Evolutionary conservation across 2,329 filamentous ascomycete species (phyloP), one percentile per base, ranked within the genome.

Genomic region (Aspergillus eucalypticola): DNA sequence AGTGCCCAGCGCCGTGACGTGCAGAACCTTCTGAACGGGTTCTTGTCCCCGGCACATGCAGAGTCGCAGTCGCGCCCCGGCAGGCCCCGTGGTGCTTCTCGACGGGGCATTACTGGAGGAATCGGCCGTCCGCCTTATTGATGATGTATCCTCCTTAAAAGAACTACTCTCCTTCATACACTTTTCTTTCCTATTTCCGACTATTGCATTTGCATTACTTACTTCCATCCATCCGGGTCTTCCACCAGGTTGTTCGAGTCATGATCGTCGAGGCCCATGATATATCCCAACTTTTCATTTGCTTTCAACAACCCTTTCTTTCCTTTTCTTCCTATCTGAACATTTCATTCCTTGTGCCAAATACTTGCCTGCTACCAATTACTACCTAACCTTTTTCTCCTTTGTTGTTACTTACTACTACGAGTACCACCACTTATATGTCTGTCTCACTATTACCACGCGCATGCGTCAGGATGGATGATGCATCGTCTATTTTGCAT

Each of bases 21-120:
- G 32, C 69, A 72, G 39, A 74, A 73, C 41, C 69, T 79, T 10
- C 61, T 79, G 39, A 71, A 76, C 48, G 72, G 74, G 0, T 74
- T 77, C 60, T 62, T 76, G 17, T 71, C 71, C 11, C 68, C 70
- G 15, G 60, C 66, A 25, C 61, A 69, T 23, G 61, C 58, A 19
- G 60, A 65, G 5, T n/a, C 61, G 46, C 48, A 65, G 7, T 13
- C 61, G 48, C 48, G 64, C 52, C 62, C 49, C 38, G 46, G 59
- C 13, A 60, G 64, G 44, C 42, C 61, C 17, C 55, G 61, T 44
- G 64, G 59, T 55, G 54, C 56, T 15, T 64, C 60, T 52, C 66
- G 67, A 61, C 69, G 72, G 17, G 63, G 65, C 48, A 62, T 66
- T 10, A 70, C 63, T 8, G 69, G 70, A 44, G 73, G 73, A 11